phyloP scores from a whole-genome alignment of 2,329 filamentous ascomycete genomes.

The Colletotrichum chlorophyti region DNA sequence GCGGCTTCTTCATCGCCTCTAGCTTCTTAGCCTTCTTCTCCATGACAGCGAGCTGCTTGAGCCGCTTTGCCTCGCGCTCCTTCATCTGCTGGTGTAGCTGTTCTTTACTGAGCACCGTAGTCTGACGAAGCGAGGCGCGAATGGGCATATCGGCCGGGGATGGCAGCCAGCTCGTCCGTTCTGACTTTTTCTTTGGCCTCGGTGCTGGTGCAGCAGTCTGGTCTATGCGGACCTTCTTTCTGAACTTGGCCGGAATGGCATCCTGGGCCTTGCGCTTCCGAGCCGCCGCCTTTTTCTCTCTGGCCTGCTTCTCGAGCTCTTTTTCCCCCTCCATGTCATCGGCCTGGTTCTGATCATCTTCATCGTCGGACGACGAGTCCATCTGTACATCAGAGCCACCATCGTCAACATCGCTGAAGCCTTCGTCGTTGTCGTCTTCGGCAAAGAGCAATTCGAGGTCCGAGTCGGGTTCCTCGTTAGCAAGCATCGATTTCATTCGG shows the following conservation, averaged over 20 bases:
- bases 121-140: constrained; percentile 63
- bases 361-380: constrained; percentile 84
- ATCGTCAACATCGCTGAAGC: constrained; percentile 73
- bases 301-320: constrained; percentile 80
- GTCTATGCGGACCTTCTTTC: constrained; percentile 80
- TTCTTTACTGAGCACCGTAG: constrained; percentile 65
- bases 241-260: constrained; percentile 71
- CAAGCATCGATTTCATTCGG: constrained; percentile 79
- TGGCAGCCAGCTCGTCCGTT: constrained; percentile 65
- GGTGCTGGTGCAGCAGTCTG: constrained; percentile 48
- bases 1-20: constrained; percentile 77
- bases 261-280: constrained; percentile 84
- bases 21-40: constrained; percentile 73
- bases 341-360: constrained; percentile 72
- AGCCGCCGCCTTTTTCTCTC: constrained; percentile 68
- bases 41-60: constrained; percentile 74
- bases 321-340: constrained; percentile 87
- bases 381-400: constrained; percentile 80
- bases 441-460: constrained; percentile 79
- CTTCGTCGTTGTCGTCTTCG: constrained; percentile 72
- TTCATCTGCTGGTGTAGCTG: constrained; percentile 75
- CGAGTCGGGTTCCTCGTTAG: constrained; percentile 73
- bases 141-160: constrained; percentile 61
- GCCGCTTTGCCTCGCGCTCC: constrained; percentile 72
- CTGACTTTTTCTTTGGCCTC: constrained; percentile 66